A percentile compares a stretch with the other conserved stretches of the same genome.
phyloP scores from a whole-genome alignment of 441 rosid species.

The Populus hybrid region DNA sequence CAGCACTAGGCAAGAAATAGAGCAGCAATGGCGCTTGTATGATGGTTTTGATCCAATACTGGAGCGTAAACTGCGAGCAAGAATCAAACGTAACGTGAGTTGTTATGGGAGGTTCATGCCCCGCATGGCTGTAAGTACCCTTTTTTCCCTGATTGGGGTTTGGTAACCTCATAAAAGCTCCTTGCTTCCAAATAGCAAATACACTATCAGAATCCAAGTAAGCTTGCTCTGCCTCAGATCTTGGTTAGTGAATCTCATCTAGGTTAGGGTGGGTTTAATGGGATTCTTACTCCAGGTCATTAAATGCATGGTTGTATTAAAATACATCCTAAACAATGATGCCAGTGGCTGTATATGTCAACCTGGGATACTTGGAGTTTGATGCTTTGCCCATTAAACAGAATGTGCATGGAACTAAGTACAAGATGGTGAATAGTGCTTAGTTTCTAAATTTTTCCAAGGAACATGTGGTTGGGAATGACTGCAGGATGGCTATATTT shows the following conservation, averaged over 20 bases:
- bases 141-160: not conserved
- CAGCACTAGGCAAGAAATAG: slow-evolving; percentile 91
- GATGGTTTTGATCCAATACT: slow-evolving; percentile 85
- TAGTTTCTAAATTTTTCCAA: not conserved
- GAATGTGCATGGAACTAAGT: not conserved
- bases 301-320: not conserved
- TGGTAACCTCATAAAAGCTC: not conserved
- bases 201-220: not conserved
- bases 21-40: slow-evolving; percentile 92
- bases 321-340: not conserved
- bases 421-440: not conserved
- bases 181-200: not conserved
- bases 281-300: not conserved
- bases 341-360: not conserved
- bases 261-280: not conserved
- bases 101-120: slow-evolving; percentile 93
- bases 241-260: not conserved
- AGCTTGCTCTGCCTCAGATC: not conserved
- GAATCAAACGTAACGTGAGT: slow-evolving; percentile 86
- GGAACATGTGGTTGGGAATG: not conserved
- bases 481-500: not conserved
- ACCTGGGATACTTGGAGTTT: not conserved
- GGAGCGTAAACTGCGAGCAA: slow-evolving; percentile 79
- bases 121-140: slow-evolving; percentile 77
- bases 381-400: not conserved